phyloP scores from a whole-genome alignment of 208 protist genomes.

The Wallacemonas rigidus region DNA sequence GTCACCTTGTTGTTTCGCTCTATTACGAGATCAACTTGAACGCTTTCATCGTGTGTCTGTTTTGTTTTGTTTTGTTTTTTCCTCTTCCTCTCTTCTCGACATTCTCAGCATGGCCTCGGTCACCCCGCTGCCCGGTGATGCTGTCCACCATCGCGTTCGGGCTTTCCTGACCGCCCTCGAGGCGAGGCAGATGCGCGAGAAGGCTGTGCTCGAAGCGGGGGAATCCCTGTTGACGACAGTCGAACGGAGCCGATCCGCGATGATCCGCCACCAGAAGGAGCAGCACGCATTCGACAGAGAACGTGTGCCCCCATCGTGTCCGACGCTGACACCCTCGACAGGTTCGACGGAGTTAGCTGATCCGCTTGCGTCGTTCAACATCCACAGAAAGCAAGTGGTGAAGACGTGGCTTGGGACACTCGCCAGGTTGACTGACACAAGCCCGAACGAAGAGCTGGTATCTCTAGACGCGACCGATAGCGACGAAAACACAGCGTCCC shows the following conservation, averaged over 20 bases:
- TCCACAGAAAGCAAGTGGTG: no score
- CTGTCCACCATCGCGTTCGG: not conserved
- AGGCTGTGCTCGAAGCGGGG: not conserved
- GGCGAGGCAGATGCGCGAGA: not conserved
- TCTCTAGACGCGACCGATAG: no score
- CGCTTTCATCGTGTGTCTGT: not conserved
- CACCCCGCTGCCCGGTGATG: not conserved
- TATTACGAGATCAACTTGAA: not conserved
- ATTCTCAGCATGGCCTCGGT: no score
- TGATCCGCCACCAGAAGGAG: not conserved
- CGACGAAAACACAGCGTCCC: not conserved
- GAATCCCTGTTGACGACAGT: not conserved
- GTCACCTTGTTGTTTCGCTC: not conserved
- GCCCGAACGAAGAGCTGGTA: no score
- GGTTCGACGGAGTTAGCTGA: no score
- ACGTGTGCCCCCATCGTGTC: not conserved
- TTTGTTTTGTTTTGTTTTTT: constrained; percentile 8
- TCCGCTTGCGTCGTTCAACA: no score
- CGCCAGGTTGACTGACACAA: no score
- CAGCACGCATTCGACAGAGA: not conserved
- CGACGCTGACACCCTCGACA: no score
- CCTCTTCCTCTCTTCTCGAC: not conserved
- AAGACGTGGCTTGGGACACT: no score
- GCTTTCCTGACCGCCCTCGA: not conserved
- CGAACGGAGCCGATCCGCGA: not conserved